Base-by-base conservation (phyloP, 225 moss, liverwort and hornwort species). In the Thuidium tamariscinum region DNA sequence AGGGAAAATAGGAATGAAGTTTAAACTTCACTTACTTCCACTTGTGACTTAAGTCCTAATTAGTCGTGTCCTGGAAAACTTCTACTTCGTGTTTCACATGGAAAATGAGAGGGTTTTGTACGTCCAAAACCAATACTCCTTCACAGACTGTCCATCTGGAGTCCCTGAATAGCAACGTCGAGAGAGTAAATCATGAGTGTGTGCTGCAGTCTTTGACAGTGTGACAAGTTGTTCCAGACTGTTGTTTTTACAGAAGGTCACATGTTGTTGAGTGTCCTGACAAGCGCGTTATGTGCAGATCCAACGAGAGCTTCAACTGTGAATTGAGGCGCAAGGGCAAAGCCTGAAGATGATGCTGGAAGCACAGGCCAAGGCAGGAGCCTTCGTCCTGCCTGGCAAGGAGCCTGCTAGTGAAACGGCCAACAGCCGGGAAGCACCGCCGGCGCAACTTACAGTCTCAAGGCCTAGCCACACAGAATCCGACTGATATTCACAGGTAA, bases 241-340 rank as follows among this genome's bases (percentile, higher is more conserved):
- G 30, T 46, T 32, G 22, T 34, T 22, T 61, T 22, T 44, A 4
- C 22, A 34, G 62, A 34, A 80, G 10, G 44, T 79, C 61, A 44
- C 27, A 4, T 61, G 39, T 15, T 4, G 23, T 2, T 7, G 64
- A 49, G 51, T 37, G 6, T 56, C 22, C 73, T 74, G 48, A 84
- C 52, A 76, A 77, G 56, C 30, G 41, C 18, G 55, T 85, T 7
- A 8, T 49, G 41, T 65, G 69, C 88, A 97, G 97, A 96, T 98
- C 12, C 98, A 98, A 86, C 91, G 96, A 71, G 95, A 95, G 42
- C 92, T 98, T 57, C 98, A 98, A 82, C 88, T 98, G 84, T 85
- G 95, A 37, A 98, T 98, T 75, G 98, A 98, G 87, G 96, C 96
- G 10, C 97, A 98, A 74, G 96, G 96, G 19, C 95, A 98, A 77